These are phyloP conservation scores for Pseudozyma flocculosa DNA, from an alignment of 1,284 basidiomycete species.

Conservation along the genomic window DNA sequence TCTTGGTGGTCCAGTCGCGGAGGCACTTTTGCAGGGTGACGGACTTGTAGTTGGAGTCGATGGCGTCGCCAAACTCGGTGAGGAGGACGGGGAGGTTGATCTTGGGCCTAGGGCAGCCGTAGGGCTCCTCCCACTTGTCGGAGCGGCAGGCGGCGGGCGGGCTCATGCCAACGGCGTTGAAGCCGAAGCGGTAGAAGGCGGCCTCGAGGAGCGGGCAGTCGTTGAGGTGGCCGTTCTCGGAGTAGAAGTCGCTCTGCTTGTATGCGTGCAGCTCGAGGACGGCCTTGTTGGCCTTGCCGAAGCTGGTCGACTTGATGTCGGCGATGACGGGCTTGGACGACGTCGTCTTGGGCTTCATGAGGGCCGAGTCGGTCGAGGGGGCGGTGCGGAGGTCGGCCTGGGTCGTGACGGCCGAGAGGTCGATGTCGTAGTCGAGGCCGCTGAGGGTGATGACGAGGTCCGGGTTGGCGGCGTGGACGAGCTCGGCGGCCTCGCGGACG, in stretches of 20 bases:
- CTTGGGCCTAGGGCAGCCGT: constrained; percentile 19
- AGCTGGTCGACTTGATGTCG: constrained; percentile 15
- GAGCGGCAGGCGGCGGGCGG: constrained; percentile 15
- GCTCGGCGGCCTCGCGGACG: constrained; percentile 22
- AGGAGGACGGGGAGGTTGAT: constrained; percentile 15
- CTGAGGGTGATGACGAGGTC: constrained; percentile 35
- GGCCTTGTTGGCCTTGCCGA: constrained; percentile 26
- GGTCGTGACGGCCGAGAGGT: constrained; percentile 18
- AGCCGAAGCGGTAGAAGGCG: constrained; percentile 22
- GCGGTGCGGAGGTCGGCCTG: constrained; percentile 19
- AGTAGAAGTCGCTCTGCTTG: constrained; percentile 21
- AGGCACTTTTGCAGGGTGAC: constrained; percentile 31
- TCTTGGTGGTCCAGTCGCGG: constrained; percentile 27
- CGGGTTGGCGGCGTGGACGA: constrained; percentile 24
- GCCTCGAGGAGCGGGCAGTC: constrained; percentile 20
- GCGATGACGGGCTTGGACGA: constrained; percentile 10
- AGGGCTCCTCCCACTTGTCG: constrained; percentile 11
- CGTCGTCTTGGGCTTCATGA: too few relatives aligned
- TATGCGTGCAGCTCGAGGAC: constrained; percentile 33
- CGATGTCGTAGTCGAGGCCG: constrained; percentile 32
- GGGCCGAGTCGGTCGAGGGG: constrained; percentile 5
- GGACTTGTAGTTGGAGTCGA: constrained; percentile 12
- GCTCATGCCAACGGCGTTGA: constrained; percentile 24
- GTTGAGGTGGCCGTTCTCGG: constrained; percentile 8
- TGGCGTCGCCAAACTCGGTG: constrained; percentile 29